Base-by-base conservation (phyloP, 306 rosid species). In the Geum urbanum region DNA sequence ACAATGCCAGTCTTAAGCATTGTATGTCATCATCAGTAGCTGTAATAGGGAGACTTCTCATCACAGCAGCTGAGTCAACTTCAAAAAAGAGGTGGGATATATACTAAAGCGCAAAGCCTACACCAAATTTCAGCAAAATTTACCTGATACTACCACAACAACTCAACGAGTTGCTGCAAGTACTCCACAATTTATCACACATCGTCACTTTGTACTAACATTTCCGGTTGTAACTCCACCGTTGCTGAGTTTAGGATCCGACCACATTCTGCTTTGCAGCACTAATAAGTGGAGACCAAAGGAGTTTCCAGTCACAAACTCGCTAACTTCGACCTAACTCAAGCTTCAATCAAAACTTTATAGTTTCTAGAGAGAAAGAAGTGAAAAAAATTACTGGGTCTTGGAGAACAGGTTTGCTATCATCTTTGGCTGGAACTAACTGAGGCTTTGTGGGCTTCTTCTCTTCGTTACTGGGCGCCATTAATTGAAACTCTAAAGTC, bases 331-430 rank as follows among this genome's bases (percentile, higher is more conserved):
- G 4, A 51, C 56, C 22, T n/a, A 51, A 57, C 62, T 11, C 16
- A 12, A 57, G 3, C n/a, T 57, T 15, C 15, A 24, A 14, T 3
- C 10, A 61, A 53, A 69, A 59, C 7, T 69, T 9, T 14, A 43
- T 7, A 7, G 7, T 24, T 1, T 51, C 50, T 45, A 57, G 4
- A 72, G 57, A 55, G 49, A 59, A 15, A 45, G 71, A 65, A 48
- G 24, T 11, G 56, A 57, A 16, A 51, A 77, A 70, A 32, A 32
- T 53, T 83, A 92, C 95, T 11, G 96, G 98, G 76, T 89, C 98
- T 84, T 92, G 96, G 65, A 92, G 96, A 35, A 84, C 77, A 16
- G 94, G 98, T 48, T 92, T 92, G 56, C 92, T 87, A 69, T 89
- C 98, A 61, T 92, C 98, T 75, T 84, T 86, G n/a, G 95, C 96